Conservation (phyloP, 192 early-diverging fungal species). For the Rhizophagus sp. region DNA sequence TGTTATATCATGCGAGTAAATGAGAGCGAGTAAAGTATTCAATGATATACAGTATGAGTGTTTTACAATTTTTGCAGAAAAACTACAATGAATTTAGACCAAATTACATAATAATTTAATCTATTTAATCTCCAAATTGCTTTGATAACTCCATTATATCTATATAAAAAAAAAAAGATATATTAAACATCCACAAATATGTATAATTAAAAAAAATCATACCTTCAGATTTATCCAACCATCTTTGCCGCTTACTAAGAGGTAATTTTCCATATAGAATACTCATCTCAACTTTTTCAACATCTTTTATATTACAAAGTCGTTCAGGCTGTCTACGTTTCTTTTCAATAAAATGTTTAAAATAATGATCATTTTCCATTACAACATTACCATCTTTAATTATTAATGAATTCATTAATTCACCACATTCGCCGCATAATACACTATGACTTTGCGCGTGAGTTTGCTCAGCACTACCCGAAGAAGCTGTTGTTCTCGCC, state of each 20-base stretch:
- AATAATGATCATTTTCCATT: constrained; percentile 22
- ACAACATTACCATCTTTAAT: not conserved
- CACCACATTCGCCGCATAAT: constrained; percentile 12
- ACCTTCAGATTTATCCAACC: constrained; percentile 14
- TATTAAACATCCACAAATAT: not conserved
- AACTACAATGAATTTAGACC: too few relatives aligned
- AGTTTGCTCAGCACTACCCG: not conserved
- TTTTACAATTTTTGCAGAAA: too few relatives aligned
- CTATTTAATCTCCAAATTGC: not conserved
- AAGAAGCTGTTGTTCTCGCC: not conserved
- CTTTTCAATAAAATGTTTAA: constrained; percentile 15
- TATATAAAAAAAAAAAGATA: not conserved
- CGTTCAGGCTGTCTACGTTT: not conserved
- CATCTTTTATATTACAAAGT: not conserved
- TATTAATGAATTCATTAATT: constrained; percentile 8
- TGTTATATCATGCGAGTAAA: too few relatives aligned
- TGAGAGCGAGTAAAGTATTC: too few relatives aligned
- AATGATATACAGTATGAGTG: too few relatives aligned
- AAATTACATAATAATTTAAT: not conserved
- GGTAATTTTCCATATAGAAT: constrained; percentile 14
- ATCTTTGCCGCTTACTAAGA: constrained; percentile 1
- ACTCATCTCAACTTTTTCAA: not conserved
- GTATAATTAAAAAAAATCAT: not conserved
- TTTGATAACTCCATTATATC: not conserved
- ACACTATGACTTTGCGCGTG: not conserved